These are phyloP conservation scores for Dichotomopilus funicola DNA, from an alignment of 2,329 filamentous ascomycete genomes.

Conservation along the genomic window DNA sequence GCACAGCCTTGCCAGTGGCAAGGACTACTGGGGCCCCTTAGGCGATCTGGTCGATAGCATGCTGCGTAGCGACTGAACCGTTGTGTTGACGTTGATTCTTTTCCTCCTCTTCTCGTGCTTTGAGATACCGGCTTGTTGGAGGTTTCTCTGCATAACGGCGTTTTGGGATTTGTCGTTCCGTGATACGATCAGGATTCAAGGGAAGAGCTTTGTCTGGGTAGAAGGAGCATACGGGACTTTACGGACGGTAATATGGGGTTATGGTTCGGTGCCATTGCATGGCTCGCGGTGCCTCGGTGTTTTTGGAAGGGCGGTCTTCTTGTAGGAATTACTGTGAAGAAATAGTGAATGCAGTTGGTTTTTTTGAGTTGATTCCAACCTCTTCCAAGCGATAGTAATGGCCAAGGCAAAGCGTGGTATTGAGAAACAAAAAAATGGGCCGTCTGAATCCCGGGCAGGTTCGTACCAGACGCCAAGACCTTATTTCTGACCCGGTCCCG, in stretches of 20 bases:
- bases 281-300: slow-evolving; percentile 4
- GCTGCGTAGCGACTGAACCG: slow-evolving; percentile 72
- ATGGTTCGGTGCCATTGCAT: slow-evolving; percentile 4
- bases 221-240: slow-evolving; percentile 13
- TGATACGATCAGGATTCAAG: slow-evolving; percentile 8
- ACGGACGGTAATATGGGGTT: slow-evolving; percentile 6
- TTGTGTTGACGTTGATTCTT: background rate
- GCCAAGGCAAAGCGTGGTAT: too few relatives aligned
- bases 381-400: background rate
- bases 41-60: slow-evolving; percentile 97
- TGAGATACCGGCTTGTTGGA: slow-evolving; percentile 11
- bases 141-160: slow-evolving; percentile 19
- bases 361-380: background rate
- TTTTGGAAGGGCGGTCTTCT: slow-evolving; percentile 9
- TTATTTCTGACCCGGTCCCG: slow-evolving; percentile 12
- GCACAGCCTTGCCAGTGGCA: slow-evolving; percentile 82
- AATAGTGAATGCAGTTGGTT: background rate
- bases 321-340: slow-evolving; percentile 11
- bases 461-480: background rate
- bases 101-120: slow-evolving; percentile 2
- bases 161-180: slow-evolving; percentile 16
- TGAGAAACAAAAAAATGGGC: too few relatives aligned
- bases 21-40: slow-evolving; percentile 95
- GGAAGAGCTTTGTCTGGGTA: slow-evolving; percentile 4
- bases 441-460: too few relatives aligned